Evolutionary conservation across 2,329 filamentous ascomycete genomes (phyloP).

Genomic region (Arachnopeziza araneosa): DNA sequence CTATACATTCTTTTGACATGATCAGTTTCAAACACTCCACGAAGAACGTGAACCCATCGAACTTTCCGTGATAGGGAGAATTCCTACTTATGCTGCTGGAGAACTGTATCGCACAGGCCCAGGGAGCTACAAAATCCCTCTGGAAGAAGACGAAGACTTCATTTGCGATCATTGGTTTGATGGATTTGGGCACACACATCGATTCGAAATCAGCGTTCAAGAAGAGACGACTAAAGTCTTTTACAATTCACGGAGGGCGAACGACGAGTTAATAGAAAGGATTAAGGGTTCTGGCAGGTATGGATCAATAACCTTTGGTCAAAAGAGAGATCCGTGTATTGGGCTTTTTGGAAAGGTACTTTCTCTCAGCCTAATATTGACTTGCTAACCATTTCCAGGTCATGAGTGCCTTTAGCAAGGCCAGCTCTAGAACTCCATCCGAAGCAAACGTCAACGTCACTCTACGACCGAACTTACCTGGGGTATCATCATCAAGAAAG

Average conservation of each 20-base stretch:
- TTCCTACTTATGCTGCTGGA: constrained; percentile 68
- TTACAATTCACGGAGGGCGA: constrained; percentile 67
- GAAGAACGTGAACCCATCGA: constrained; percentile 44
- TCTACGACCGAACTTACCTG: neutral
- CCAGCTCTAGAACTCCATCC: neutral
- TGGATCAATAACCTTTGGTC: constrained; percentile 59
- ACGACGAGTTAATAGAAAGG: constrained; percentile 55
- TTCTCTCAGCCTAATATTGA: constrained; percentile 28
- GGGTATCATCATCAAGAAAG: constrained; percentile 8
- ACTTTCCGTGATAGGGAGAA: constrained; percentile 56
- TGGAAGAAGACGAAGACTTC: constrained; percentile 53
- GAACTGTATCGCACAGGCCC: constrained; percentile 71
- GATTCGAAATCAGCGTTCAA: constrained; percentile 38
- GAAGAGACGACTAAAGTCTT: constrained; percentile 41
- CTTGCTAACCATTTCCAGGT: neutral
- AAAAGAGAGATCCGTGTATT: constrained; percentile 68
- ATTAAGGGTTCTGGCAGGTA: constrained; percentile 55
- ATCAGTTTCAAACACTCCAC: neutral
- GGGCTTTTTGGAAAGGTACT: constrained; percentile 63
- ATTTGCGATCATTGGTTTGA: constrained; percentile 75
- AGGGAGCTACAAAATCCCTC: constrained; percentile 56
- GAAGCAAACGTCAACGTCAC: neutral
- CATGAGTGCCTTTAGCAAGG: neutral
- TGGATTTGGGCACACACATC: constrained; percentile 27
- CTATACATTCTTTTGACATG: neutral